Conservation (phyloP, 768 basidiomycete genomes). For the Gymnopilus junonius region DNA sequence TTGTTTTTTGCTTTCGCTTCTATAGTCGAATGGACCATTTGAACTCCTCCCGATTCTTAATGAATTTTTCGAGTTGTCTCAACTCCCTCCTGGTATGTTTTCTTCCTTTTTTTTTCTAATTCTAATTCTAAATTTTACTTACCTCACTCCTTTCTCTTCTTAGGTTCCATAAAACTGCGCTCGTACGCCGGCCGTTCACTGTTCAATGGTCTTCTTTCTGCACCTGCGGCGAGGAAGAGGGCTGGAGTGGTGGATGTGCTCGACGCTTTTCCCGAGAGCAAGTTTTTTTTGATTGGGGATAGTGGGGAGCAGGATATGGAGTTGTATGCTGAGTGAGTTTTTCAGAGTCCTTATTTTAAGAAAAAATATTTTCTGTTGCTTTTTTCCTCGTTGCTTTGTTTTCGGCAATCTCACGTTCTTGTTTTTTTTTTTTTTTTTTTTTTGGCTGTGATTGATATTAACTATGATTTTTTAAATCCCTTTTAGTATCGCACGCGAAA, state of each 20-base stretch:
- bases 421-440: neutral
- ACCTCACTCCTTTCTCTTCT: neutral
- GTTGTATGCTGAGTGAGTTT: slow-evolving; percentile 71
- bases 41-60: slow-evolving; percentile 80
- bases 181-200: slow-evolving; percentile 87
- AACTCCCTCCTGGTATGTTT: slow-evolving; percentile 64
- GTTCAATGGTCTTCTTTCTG: slow-evolving; percentile 81
- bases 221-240: slow-evolving; percentile 84
- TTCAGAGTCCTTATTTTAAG: neutral
- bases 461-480: neutral
- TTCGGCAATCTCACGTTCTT: neutral
- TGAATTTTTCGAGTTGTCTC: slow-evolving; percentile 73
- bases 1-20: neutral
- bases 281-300: slow-evolving; percentile 89
- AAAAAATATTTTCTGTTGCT: neutral
- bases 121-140: neutral
- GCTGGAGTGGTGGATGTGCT: slow-evolving; percentile 80
- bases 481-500: slow-evolving; percentile 64
- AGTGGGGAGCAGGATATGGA: slow-evolving; percentile 96
- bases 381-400: neutral
- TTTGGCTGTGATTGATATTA: neutral
- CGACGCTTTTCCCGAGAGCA: slow-evolving; percentile 70
- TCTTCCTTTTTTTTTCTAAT: neutral
- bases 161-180: slow-evolving; percentile 79
- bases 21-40: slow-evolving; percentile 86